These are phyloP conservation scores for Sporothrix dimorphospora DNA, from an alignment of 2,329 filamentous ascomycete genomes.

Conservation along the genomic window DNA sequence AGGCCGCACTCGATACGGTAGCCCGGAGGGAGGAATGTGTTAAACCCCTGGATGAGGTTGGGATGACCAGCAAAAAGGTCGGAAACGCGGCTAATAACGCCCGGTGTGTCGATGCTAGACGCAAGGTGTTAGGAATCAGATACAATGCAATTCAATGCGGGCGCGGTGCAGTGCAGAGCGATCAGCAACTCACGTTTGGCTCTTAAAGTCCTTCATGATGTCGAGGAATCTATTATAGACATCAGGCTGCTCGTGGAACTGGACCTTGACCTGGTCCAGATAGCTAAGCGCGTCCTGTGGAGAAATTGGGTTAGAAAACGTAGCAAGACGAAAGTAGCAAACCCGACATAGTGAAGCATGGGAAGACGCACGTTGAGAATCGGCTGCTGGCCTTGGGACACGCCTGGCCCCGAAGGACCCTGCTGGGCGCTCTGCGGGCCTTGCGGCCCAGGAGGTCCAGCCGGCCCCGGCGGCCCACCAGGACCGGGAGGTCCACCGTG, in stretches of 20 bases:
- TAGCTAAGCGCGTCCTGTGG: conserved; percentile 81
- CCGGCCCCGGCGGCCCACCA: background rate
- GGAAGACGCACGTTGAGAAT: conserved; percentile 68
- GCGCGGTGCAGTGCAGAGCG: no score
- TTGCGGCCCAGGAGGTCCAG: conserved; percentile 2
- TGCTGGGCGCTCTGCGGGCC: conserved; percentile 9
- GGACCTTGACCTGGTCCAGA: conserved; percentile 96
- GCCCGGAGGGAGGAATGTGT: conserved; percentile 93
- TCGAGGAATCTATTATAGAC: conserved; percentile 97
- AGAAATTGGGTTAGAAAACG: background rate
- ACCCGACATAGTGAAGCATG: background rate
- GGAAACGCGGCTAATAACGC: conserved; percentile 95
- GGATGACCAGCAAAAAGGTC: conserved; percentile 95
- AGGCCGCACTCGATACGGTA: conserved; percentile 96
- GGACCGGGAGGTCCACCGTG: conserved; percentile 42
- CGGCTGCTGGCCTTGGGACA: conserved; percentile 78
- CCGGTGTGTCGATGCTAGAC: conserved; percentile 85
- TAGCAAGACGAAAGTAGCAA: no score
- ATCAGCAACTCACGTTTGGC: conserved; percentile 72
- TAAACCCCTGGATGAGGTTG: conserved; percentile 94
- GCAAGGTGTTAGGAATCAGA: conserved; percentile 10
- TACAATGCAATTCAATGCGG: background rate
- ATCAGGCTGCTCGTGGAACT: conserved; percentile 94
- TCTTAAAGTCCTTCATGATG: conserved; percentile 99
- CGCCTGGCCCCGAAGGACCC: conserved; percentile 53